Evolutionary conservation across 129 eudicot species (phyloP), one percentile per base, ranked within the genome.

Genomic region (Arctium minus): DNA sequence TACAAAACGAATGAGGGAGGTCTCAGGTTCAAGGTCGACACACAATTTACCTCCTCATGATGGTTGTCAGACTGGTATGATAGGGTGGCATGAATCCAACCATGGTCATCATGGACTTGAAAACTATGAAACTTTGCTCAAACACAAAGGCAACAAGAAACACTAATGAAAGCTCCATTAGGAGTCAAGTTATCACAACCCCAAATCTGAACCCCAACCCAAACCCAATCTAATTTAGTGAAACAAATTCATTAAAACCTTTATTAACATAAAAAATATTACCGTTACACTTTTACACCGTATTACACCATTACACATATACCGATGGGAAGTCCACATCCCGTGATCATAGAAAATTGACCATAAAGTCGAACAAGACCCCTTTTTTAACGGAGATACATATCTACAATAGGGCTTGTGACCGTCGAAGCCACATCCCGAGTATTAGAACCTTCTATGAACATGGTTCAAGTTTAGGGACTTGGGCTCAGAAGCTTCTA

Each of bases 321-420:
- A 60, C 68, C 35, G 27, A 46, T 12, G 7, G 84, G 38, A 65
- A 53, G 48, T 39, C 80, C 33, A 75, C 81, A 78, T 79, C 22
- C 80, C 71, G 40, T 27, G 53, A 44, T 36, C 88, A 85, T 62
- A 72, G 80, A 81, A 85, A 86, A 76, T 22, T 38, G 48, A 84
- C 36, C 67, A 72, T 64, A 68, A 48, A 17, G 46, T 75, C 32
- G 32, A 76, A 80, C 82, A 81, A 69, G 37, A 56, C 38, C 74
- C 40, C 3, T 73, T 77, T 83, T 79, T 82, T 81, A 80, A 86
- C 83, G 73, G 78, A 81, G 60, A 60, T 84, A 76, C 60, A 77
- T 86, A 88, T 83, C 86, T 88, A 88, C 89, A 81, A 15, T 30
- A 78, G 42, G 72, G 76, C 75, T 77, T 15, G 33, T 75, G 81